phyloP scores from a whole-genome alignment of 768 basidiomycete genomes.

The Infundibulicybe gibba region DNA sequence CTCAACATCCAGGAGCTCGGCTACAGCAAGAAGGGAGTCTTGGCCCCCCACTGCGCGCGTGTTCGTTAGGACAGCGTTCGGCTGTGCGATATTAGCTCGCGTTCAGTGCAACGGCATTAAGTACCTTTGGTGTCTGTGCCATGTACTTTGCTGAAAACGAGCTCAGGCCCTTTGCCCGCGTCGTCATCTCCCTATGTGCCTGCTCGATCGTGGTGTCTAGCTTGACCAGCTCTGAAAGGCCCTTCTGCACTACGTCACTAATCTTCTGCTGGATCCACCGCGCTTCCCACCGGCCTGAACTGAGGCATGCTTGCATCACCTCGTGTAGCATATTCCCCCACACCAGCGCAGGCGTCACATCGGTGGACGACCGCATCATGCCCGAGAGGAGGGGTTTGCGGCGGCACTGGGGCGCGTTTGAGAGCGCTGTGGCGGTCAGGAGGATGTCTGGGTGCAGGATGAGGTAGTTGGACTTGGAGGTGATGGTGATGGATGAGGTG shows the following conservation, averaged over 20 bases:
- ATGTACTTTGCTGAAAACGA: conserved; percentile 69
- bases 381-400: conserved; percentile 82
- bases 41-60: conserved; percentile 50
- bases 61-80: conserved; percentile 63
- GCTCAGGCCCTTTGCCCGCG: conserved; percentile 60
- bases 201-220: conserved; percentile 55
- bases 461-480: conserved; percentile 62
- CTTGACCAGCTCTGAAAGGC: conserved; percentile 60
- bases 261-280: conserved; percentile 58
- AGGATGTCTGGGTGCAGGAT: conserved; percentile 93
- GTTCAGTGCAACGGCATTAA: not conserved
- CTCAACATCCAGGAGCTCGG: conserved; percentile 80
- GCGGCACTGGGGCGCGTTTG: conserved; percentile 77
- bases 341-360: conserved; percentile 63
- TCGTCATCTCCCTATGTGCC: conserved; percentile 60
- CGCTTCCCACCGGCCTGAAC: conserved; percentile 57
- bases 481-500: conserved; percentile 51
- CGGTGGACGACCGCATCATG: conserved; percentile 55
- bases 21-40: conserved; percentile 63
- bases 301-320: conserved; percentile 80
- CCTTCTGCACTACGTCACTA: conserved; percentile 47
- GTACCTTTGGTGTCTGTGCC: conserved; percentile 59
- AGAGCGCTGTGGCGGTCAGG: conserved; percentile 85
- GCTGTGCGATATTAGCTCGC: conserved; percentile 30
- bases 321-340: conserved; percentile 96